Conservation (phyloP, 164 flowering plant genomes). For the Chimonanthus praecox region DNA sequence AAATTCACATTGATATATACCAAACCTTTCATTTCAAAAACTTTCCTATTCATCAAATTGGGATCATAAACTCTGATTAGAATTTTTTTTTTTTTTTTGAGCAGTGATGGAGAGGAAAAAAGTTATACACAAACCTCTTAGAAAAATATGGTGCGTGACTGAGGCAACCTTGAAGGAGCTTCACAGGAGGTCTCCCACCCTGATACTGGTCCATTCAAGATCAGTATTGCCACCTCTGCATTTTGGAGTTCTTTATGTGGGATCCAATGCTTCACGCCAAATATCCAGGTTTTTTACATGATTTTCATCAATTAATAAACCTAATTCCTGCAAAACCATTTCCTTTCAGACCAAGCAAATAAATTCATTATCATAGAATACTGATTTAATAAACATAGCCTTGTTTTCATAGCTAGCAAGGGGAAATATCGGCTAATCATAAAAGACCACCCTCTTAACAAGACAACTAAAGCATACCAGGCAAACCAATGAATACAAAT, state of each 20-base stretch:
- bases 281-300: slow-evolving; percentile 6
- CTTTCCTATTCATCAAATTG: background rate
- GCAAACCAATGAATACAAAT: too few relatives aligned
- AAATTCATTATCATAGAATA: too few relatives aligned
- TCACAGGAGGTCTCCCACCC: slow-evolving; percentile 99
- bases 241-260: slow-evolving; percentile 82
- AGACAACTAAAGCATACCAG: too few relatives aligned
- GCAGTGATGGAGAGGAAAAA: too few relatives aligned
- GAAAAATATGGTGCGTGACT: slow-evolving; percentile 43
- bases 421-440: too few relatives aligned
- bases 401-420: too few relatives aligned
- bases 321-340: slow-evolving; percentile 34
- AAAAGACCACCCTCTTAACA: too few relatives aligned
- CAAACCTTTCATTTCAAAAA: background rate
- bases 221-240: slow-evolving; percentile 49
- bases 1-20: background rate
- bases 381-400: too few relatives aligned
- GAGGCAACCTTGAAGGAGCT: slow-evolving; percentile 93
- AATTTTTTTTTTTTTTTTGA: background rate
- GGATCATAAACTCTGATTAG: background rate
- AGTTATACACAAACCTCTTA: slow-evolving; percentile 41
- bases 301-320: slow-evolving; percentile 10
- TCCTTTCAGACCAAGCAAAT: background rate
- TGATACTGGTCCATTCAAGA: slow-evolving; percentile 96
- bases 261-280: slow-evolving; percentile 96